Conservation (phyloP, 2,329 filamentous ascomycete genomes). For the Chalaropsis thielavioides region DNA sequence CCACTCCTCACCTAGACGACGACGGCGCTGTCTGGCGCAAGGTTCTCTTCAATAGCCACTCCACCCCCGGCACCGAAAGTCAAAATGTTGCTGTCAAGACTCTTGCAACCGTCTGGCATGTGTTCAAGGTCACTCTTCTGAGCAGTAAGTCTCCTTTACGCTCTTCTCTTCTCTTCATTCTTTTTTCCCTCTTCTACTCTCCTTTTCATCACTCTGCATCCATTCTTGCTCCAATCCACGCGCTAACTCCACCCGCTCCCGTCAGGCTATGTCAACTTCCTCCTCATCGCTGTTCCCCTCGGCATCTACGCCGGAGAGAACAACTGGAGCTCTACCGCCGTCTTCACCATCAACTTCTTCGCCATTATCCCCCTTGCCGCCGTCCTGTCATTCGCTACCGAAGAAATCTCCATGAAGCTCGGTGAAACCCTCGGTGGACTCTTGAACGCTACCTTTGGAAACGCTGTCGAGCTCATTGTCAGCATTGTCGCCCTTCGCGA, state of each 20-base stretch:
- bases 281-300: constrained; percentile 59
- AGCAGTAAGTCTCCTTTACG: constrained; percentile 37
- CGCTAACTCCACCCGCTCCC: not conserved
- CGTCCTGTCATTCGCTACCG: constrained; percentile 61
- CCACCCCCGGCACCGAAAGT: constrained; percentile 40
- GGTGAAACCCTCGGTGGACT: constrained; percentile 61
- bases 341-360: constrained; percentile 68
- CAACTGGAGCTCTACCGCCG: constrained; percentile 48
- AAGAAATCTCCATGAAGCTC: constrained; percentile 57
- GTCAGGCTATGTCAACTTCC: constrained; percentile 49
- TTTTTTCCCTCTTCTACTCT: not conserved
- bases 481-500: constrained; percentile 80
- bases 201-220: not conserved
- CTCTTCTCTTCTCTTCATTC: not conserved
- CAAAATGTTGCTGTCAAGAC: constrained; percentile 22
- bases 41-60: constrained; percentile 33
- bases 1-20: not conserved
- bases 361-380: constrained; percentile 65
- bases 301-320: constrained; percentile 53
- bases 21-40: constrained; percentile 6
- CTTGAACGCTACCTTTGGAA: constrained; percentile 65
- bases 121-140: constrained; percentile 41
- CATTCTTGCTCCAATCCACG: not conserved
- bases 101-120: constrained; percentile 31
- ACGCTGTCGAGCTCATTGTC: constrained; percentile 69